Base-by-base conservation (phyloP, 306 rosid species). In the Sophora flavescens region DNA sequence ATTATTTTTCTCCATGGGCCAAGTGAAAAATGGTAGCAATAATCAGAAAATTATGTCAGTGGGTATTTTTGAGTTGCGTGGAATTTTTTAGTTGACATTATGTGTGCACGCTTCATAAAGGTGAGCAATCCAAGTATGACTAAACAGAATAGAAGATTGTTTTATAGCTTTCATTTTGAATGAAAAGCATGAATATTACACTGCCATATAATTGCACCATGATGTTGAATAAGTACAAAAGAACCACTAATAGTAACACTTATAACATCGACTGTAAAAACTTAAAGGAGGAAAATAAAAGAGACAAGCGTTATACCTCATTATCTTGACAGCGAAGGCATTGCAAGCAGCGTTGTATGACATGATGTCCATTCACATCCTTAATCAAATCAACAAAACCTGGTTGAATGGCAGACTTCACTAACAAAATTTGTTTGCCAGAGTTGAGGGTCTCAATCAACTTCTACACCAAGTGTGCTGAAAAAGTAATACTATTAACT, bases 391-490 rank as follows among this genome's bases (percentile, higher is more conserved):
- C 82, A 73, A 89, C 85, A 70, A 87, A 83, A 58, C 93, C 91
- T 9, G 87, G 87, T 75, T 80, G 86, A 69, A 88, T 89, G 52
- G 93, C 88, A 32, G 86, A 71, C 68, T 64, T 81, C 64, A 91
- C 68, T 39, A 84, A 41, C 6, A 84, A 80, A 42, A 84, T 53
- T 53, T 82, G 89, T 2, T 53, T 76, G 15, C 57, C 41, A 35
- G 70, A 52, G 15, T 53, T 67, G 54, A 86, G 73, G 15, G 85
- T 91, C 86, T 87, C 96, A n/a, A 91, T 84, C 88, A 91, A 72
- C 88, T 91, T 91, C 87, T 91, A 85, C 96, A 6, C 93, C n/a
- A n/a, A n/a, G 88, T 11, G 96, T 86, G 76, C 96, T 91, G 85
- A 76, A 28, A 78, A 42, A 70, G 14, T 17, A 60, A 39, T 4